Evolutionary conservation across 2,329 filamentous ascomycete genomes (phyloP), one percentile per base, ranked within the genome.

Genomic region (Penicillium hesseltinei): DNA sequence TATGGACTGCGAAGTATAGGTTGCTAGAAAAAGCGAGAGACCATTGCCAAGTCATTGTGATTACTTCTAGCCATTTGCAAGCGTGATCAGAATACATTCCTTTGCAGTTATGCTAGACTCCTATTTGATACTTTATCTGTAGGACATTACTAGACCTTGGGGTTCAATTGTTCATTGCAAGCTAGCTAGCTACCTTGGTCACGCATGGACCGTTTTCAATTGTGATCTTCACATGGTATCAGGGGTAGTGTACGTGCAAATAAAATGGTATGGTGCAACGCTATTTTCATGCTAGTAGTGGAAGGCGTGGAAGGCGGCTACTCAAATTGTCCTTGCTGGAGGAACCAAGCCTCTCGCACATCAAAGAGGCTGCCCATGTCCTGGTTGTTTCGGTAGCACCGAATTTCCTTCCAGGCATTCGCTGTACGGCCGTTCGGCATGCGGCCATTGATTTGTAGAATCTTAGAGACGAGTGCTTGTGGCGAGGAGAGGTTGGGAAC

Each of bases 331-430:
- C 50, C 31, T 13, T 62, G 57, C 52, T 65, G 71, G 19, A 69
- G 17, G 59, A 66, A 77, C 75, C 74, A 77, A 48, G 66, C 67
- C 54, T 78, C 73, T 43, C 77, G 68, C 44, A 79, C 67, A 40
- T 79, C 77, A 68, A 73, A 79, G 23, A 78, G 68, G 52, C 69
- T 77, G 4, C 77, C 77, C 65, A 79, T 77, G 43, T 79, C 77
- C 63, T 79, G 77, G 39, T 79, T 78, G 36, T 77, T 69, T 45
- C 77, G 69, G 44, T 71, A 74, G 51, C 73, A 76, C 9, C 77
- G 76, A 23, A 78, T 66, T 36, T 73, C 69, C 55, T 78, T 78
- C 77, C 77, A 79, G 9, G 76, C 66, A 67, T 78, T 79, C 1
- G 69, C 67, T 40, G 68, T 68, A 5, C 70, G 69, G 5, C 67